Conservation (phyloP, 2,329 filamentous ascomycete genomes). For the Coniosporium tulheliwenetii region DNA sequence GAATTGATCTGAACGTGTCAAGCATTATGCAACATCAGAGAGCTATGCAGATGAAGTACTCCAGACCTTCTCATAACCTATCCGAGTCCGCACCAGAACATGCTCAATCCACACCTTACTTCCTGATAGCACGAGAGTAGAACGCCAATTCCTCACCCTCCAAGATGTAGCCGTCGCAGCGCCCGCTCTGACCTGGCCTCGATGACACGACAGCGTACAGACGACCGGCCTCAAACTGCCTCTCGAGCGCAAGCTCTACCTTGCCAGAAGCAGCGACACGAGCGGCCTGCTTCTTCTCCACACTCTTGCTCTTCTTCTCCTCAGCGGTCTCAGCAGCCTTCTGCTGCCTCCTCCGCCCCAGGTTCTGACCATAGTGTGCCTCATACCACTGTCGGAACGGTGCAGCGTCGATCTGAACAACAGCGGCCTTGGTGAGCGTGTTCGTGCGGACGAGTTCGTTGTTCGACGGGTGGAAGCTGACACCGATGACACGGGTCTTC, state of each 20-base stretch:
- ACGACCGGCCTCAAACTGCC: constrained; percentile 98
- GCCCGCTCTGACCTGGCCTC: constrained; percentile 91
- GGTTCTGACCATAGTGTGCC: constrained; percentile 87
- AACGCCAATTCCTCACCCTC: constrained; percentile 99
- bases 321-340: constrained; percentile 52
- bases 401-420: constrained; percentile 96
- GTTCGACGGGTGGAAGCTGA: constrained; percentile 99
- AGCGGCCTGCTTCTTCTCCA: constrained; percentile 91
- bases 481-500: constrained; percentile 98
- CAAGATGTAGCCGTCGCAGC: constrained; percentile 92
- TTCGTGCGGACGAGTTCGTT: constrained; percentile 99
- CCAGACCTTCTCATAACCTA: neutral
- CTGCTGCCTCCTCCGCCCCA: constrained; percentile 85
- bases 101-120: constrained; percentile 44
- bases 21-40: too few relatives aligned
- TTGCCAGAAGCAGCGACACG: constrained; percentile 75
- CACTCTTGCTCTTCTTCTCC: constrained; percentile 88
- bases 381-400: constrained; percentile 99
- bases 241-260: constrained; percentile 84
- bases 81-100: neutral
- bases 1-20: too few relatives aligned
- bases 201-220: constrained; percentile 86
- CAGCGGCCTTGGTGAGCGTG: constrained; percentile 97
- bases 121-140: constrained; percentile 99
- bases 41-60: too few relatives aligned